A percentile compares a stretch with the other conserved stretches of the same genome.
phyloP scores from a whole-genome alignment of 2,329 filamentous ascomycete genomes.

The Beauveria bassiana region DNA sequence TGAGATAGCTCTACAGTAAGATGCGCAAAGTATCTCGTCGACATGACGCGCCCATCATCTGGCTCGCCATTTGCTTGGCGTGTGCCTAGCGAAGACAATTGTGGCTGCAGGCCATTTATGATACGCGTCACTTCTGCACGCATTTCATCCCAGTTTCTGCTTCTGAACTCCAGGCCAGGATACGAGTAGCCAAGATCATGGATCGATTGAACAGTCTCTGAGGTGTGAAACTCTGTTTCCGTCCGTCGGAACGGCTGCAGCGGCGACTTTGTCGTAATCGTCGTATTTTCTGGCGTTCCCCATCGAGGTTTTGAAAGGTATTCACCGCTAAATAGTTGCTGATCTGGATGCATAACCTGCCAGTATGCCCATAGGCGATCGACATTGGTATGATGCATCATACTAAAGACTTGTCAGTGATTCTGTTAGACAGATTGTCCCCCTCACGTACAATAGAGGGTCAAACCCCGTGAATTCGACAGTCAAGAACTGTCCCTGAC shows the following conservation, averaged over 20 bases:
- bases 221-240: constrained; percentile 35
- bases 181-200: constrained; percentile 33
- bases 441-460: constrained; percentile 32
- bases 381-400: constrained; percentile 49
- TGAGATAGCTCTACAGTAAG: constrained; percentile 27
- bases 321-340: constrained; percentile 26
- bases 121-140: constrained; percentile 21
- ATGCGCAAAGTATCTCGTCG: constrained; percentile 26
- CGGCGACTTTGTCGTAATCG: constrained; percentile 35
- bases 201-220: constrained; percentile 24
- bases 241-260: constrained; percentile 43
- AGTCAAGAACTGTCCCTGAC: constrained; percentile 33
- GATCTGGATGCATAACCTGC: constrained; percentile 34
- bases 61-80: neutral
- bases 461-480: constrained; percentile 37
- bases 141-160: constrained; percentile 24
- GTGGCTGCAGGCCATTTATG: constrained; percentile 25
- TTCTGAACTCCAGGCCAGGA: constrained; percentile 28
- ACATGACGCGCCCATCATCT: neutral
- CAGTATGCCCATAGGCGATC: constrained; percentile 57
- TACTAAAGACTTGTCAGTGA: constrained; percentile 17
- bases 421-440: neutral
- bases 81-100: constrained; percentile 14
- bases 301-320: constrained; percentile 30
- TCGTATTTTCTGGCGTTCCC: constrained; percentile 31